Evolutionary conservation across 139 green algal genomes (phyloP), one percentile per base, ranked within the genome.

Genomic region (Chlorella ohadii): DNA sequence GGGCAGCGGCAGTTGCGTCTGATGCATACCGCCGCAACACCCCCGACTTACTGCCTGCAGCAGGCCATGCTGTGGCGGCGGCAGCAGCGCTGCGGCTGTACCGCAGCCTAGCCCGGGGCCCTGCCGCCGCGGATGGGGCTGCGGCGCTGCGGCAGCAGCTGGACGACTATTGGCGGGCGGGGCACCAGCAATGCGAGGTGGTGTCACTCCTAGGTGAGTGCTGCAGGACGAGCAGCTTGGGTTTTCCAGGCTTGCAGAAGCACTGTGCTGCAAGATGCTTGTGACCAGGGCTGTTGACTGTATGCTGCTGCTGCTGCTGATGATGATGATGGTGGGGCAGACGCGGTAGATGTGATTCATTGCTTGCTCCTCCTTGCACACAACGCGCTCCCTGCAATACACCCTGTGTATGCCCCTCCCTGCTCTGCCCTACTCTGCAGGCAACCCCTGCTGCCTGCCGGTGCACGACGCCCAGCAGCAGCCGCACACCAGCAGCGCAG

Each of bases 21-120:
- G 76, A 82, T 19, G 76, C 76, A 0, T 72, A 82, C 59, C 76
- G 76, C 25, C 56, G 76, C 36, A 82, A 82, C 76, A 82, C 76
- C 7, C 76, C 76, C 9, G 57, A 39, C 12, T 36, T 82, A 59
- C 76, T 82, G 76, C 76, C 76, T 0, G 76, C 76, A 6, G 76
- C 57, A 4, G 76, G 76, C 25, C 76, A 82, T 59, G 76, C 76
- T 6, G 59, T 72, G 59, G 76, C 76, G 13, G 51, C 76, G 71
- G 76, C 47, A 44, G 44, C 76, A 23, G 76, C 76, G 33, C 59
- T 82, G 57, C 59, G 76, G 20, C 57, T 82, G 23, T 72, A 72
- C 59, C 36, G 25, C 59, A 72, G 76, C 76, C 36, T 82, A 39
- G 56, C 76, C 2, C 36, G 76, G 5, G 76, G 76, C 76, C 57